Percentiles rank a stretch among this genome's conserved stretches.
These are phyloP conservation scores for Trichophyton schoenleinii DNA, from an alignment of 2,329 filamentous ascomycete genomes.

Conservation along the genomic window DNA sequence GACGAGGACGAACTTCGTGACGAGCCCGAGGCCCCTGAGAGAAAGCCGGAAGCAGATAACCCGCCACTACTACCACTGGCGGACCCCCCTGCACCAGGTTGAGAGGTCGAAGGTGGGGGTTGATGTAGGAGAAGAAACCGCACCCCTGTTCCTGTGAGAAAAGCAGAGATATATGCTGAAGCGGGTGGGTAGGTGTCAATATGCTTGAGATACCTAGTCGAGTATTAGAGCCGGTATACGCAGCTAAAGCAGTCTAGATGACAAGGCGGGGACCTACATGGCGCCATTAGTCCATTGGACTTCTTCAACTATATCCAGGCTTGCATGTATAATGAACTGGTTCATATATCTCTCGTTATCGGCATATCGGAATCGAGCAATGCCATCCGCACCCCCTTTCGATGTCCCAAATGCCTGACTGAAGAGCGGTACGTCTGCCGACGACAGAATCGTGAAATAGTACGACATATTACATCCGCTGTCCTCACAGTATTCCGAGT, in stretches of 20 bases:
- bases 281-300: slow-evolving; percentile 81
- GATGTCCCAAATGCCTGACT: slow-evolving; percentile 95
- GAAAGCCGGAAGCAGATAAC: slow-evolving; percentile 10
- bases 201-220: slow-evolving; percentile 75
- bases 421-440: slow-evolving; percentile 90
- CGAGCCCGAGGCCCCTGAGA: slow-evolving; percentile 17
- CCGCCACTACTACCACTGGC: slow-evolving; percentile 7
- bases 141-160: slow-evolving; percentile 81
- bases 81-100: slow-evolving; percentile 16
- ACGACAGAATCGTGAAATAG: slow-evolving; percentile 95
- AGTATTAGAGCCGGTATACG: not conserved
- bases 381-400: slow-evolving; percentile 87
- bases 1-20: slow-evolving; percentile 48
- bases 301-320: slow-evolving; percentile 90
- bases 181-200: slow-evolving; percentile 78
- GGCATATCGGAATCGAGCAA: slow-evolving; percentile 77
- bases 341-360: slow-evolving; percentile 87
- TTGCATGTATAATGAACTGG: slow-evolving; percentile 92
- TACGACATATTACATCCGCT: slow-evolving; percentile 62
- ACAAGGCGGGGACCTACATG: slow-evolving; percentile 45
- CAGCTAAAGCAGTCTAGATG: slow-evolving; percentile 1
- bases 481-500: not conserved
- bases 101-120: slow-evolving; percentile 41
- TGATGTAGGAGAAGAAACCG: slow-evolving; percentile 92
- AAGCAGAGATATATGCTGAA: slow-evolving; percentile 88